Percentiles rank a stretch among this genome's conserved stretches.
Conservation (phyloP, 179 eudicot species). For the Corrigiola litoralis region DNA sequence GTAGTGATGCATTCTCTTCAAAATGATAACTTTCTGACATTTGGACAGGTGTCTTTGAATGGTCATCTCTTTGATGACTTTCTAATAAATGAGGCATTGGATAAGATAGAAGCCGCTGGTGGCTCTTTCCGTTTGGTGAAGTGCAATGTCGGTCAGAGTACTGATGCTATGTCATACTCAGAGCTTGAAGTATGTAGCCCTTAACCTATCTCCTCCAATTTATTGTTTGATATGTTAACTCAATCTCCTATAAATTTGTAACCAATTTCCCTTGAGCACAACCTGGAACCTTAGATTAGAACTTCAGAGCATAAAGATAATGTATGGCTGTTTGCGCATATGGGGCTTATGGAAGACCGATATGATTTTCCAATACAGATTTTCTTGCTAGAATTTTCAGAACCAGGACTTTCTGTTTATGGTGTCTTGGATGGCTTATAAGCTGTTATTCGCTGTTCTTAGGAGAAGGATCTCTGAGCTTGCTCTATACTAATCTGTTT, state of each 20-base stretch:
- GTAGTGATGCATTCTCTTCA: not conserved
- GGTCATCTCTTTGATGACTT: slow-evolving; percentile 95
- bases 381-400: not conserved
- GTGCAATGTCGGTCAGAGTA: slow-evolving; percentile 89
- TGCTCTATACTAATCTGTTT: no score
- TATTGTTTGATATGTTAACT: not conserved
- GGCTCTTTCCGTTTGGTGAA: slow-evolving; percentile 85
- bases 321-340: no score
- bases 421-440: no score
- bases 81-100: slow-evolving; percentile 90
- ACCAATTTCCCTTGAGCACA: no score
- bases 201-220: not conserved
- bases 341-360: no score
- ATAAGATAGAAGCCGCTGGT: slow-evolving; percentile 92
- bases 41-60: slow-evolving; percentile 75
- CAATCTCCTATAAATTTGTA: no score
- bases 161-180: slow-evolving; percentile 69
- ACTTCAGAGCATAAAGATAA: no score
- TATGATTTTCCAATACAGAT: no score
- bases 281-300: no score
- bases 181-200: slow-evolving; percentile 76
- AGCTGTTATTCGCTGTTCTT: not conserved
- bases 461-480: not conserved
- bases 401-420: no score
- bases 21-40: slow-evolving; percentile 2